These are phyloP conservation scores for Lactarius indigo DNA, from an alignment of 768 basidiomycete genomes.

Conservation along the genomic window DNA sequence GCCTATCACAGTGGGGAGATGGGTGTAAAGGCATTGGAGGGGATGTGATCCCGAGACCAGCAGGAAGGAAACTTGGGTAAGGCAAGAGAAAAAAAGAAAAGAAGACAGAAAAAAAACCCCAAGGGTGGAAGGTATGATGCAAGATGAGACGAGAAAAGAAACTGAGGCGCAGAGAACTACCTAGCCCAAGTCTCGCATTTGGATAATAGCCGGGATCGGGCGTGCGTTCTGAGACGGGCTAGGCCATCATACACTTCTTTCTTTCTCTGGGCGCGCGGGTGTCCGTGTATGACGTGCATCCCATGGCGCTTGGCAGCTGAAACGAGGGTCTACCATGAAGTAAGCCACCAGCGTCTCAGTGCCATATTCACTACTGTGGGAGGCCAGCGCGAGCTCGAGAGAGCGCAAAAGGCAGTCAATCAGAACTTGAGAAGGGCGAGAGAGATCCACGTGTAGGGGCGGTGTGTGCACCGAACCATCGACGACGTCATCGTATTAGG, in stretches of 20 bases:
- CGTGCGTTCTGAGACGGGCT: constrained; percentile 1
- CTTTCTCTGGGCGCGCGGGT: not conserved
- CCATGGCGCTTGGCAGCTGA: not conserved
- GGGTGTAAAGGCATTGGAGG: not conserved
- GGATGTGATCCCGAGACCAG: constrained; percentile 5
- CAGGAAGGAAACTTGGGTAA: not conserved
- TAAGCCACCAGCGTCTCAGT: not conserved
- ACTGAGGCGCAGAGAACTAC: not conserved
- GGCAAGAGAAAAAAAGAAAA: not conserved
- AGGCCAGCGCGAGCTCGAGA: not conserved
- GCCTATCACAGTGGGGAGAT: not conserved
- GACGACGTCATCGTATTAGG: not conserved
- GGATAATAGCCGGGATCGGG: constrained; percentile 5
- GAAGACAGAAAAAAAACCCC: not conserved
- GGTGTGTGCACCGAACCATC: not conserved
- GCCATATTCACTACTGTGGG: not conserved
- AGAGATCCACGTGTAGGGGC: not conserved
- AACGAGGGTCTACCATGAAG: not conserved
- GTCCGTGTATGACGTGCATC: not conserved
- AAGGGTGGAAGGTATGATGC: not conserved
- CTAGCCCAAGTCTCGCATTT: constrained; percentile 4
- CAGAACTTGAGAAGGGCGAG: not conserved
- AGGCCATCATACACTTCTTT: not conserved
- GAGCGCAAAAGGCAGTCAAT: not conserved
- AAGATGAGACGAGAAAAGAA: not conserved